A percentile compares a stretch with the other conserved stretches of the same genome.
phyloP scores from a whole-genome alignment of 2,329 filamentous ascomycete genomes.

The Epichloe sibirici region DNA sequence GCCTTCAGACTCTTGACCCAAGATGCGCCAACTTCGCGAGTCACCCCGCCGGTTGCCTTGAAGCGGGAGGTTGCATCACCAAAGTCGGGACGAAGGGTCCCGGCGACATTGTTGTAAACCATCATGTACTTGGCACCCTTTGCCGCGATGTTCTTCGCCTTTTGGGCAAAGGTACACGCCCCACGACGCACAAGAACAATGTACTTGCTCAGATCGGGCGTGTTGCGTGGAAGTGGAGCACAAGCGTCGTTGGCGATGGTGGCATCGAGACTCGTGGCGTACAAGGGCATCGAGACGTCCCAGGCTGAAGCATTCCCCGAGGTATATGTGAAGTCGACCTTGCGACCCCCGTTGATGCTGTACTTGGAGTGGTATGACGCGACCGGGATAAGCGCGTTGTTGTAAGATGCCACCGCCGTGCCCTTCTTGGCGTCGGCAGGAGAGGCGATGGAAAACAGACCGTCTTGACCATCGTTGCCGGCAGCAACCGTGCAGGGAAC shows the following conservation, averaged over 20 bases:
- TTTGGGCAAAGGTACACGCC: background rate
- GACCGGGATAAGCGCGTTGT: slow-evolving; percentile 26
- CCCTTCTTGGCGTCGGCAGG: slow-evolving; percentile 29
- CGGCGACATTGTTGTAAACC: slow-evolving; percentile 42
- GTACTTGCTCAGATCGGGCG: slow-evolving; percentile 37
- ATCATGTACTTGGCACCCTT: slow-evolving; percentile 48
- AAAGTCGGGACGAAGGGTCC: slow-evolving; percentile 15
- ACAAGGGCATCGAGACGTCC: slow-evolving; percentile 16
- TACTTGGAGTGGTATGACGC: slow-evolving; percentile 25
- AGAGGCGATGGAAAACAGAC: slow-evolving; percentile 27
- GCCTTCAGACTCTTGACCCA: slow-evolving; percentile 28
- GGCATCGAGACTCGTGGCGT: slow-evolving; percentile 18
- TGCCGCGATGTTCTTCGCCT: background rate
- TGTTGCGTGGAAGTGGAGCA: slow-evolving; percentile 27
- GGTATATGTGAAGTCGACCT: background rate
- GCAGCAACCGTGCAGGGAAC: slow-evolving; percentile 28
- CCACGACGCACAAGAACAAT: slow-evolving; percentile 40
- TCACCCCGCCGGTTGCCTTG: slow-evolving; percentile 15
- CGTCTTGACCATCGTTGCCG: slow-evolving; percentile 31
- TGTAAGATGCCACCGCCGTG: slow-evolving; percentile 31
- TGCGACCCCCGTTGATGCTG: slow-evolving; percentile 14
- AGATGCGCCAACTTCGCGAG: slow-evolving; percentile 30
- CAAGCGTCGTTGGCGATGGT: slow-evolving; percentile 22
- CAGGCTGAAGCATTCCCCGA: background rate
- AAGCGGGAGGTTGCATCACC: slow-evolving; percentile 17